Evolutionary conservation across 495 filamentous ascomycete species (phyloP).

Genomic region (Penicillium chermesinum): DNA sequence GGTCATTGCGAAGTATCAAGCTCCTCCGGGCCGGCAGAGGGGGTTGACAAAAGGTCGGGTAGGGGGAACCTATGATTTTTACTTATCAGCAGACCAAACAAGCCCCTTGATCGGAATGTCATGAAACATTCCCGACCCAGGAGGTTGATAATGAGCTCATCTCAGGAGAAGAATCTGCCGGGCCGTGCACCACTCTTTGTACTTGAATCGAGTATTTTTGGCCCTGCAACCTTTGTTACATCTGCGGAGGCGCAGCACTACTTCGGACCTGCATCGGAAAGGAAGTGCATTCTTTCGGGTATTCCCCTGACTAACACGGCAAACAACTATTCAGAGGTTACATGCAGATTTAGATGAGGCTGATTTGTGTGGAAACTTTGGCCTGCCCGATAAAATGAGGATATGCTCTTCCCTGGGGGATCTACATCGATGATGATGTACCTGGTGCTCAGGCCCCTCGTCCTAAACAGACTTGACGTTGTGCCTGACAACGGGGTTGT

Average conservation of each 20-base stretch:
- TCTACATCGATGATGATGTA: not conserved
- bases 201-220: not conserved
- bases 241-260: not conserved
- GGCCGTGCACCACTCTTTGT: not conserved
- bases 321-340: not conserved
- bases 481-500: too few relatives aligned
- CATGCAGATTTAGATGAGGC: too few relatives aligned
- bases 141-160: slow-evolving; percentile 5
- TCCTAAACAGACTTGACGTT: not conserved
- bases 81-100: slow-evolving; percentile 9
- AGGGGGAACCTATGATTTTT: slow-evolving; percentile 11
- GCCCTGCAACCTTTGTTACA: too few relatives aligned
- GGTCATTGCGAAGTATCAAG: slow-evolving; percentile 37
- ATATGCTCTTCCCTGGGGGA: not conserved
- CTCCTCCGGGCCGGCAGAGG: slow-evolving; percentile 21
- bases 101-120: slow-evolving; percentile 20
- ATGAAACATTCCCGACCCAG: slow-evolving; percentile 17
- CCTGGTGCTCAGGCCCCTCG: not conserved
- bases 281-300: not conserved
- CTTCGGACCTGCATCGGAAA: not conserved
- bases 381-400: not conserved
- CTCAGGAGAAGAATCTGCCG: not conserved
- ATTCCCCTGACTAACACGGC: not conserved
- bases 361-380: too few relatives aligned
- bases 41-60: not conserved